These are phyloP conservation scores for Populus nigra DNA, from an alignment of 345 rosid genomes.

Conservation along the genomic window DNA sequence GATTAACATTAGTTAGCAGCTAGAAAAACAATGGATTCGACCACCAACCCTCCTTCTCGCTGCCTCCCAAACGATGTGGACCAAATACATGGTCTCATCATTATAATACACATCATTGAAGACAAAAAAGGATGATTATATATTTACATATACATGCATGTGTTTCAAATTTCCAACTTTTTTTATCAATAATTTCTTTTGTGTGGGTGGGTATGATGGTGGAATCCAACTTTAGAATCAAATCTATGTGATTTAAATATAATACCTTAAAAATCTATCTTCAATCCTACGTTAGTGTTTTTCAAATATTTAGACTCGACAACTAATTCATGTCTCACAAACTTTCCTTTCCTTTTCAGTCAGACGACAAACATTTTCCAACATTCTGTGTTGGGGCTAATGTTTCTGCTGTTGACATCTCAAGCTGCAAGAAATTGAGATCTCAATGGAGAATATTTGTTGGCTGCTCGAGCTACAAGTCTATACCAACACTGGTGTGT, in stretches of 20 bases:
- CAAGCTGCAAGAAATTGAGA: too few relatives aligned
- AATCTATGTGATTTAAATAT: background rate
- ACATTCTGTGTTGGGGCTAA: too few relatives aligned
- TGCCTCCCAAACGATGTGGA: background rate
- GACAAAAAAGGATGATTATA: background rate
- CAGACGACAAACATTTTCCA: too few relatives aligned
- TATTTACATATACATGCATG: constrained; percentile 9
- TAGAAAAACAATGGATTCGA: background rate
- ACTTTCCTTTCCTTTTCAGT: too few relatives aligned
- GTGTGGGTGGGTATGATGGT: constrained; percentile 4
- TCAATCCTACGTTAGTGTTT: constrained; percentile 1
- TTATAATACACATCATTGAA: background rate
- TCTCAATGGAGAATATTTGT: too few relatives aligned
- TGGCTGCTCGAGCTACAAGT: too few relatives aligned
- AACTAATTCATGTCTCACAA: background rate
- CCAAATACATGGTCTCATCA: background rate
- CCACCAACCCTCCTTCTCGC: background rate
- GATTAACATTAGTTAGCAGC: background rate
- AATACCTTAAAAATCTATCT: background rate
- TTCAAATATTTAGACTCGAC: background rate
- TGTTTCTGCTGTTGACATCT: too few relatives aligned
- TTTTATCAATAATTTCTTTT: background rate
- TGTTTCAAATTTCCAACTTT: background rate
- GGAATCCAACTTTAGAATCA: constrained; percentile 14
- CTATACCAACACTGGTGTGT: too few relatives aligned